These are phyloP conservation scores for Hypsizygus marmoreus DNA, from an alignment of 768 basidiomycete genomes.

Conservation along the genomic window DNA sequence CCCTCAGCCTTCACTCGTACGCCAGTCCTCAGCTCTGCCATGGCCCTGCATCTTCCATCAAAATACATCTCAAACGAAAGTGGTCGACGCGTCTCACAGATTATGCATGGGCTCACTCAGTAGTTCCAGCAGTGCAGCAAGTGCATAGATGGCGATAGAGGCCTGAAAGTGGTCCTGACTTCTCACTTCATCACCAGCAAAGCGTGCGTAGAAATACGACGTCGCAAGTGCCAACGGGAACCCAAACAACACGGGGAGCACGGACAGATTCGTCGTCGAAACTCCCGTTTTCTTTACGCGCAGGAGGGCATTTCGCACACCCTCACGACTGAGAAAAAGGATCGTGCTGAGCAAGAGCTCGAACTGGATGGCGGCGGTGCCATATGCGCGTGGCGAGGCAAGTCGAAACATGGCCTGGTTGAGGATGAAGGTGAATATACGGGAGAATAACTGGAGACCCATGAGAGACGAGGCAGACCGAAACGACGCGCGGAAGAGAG, in stretches of 20 bases:
- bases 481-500: slow-evolving; percentile 34
- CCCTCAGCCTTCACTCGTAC: slow-evolving; percentile 88
- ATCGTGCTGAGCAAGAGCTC: slow-evolving; percentile 89
- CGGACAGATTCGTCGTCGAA: slow-evolving; percentile 47
- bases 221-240: slow-evolving; percentile 61
- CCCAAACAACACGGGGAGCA: slow-evolving; percentile 71
- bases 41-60: slow-evolving; percentile 45
- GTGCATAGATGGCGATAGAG: slow-evolving; percentile 69
- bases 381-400: slow-evolving; percentile 82
- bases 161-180: slow-evolving; percentile 64
- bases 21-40: slow-evolving; percentile 64
- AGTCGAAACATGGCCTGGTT: slow-evolving; percentile 88
- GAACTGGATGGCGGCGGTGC: slow-evolving; percentile 92
- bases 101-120: slow-evolving; percentile 84
- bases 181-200: slow-evolving; percentile 54
- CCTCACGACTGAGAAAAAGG: slow-evolving; percentile 92
- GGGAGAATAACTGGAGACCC: slow-evolving; percentile 81
- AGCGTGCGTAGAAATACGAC: slow-evolving; percentile 52
- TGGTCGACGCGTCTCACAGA: slow-evolving; percentile 42
- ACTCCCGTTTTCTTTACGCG: slow-evolving; percentile 41
- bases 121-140: slow-evolving; percentile 78
- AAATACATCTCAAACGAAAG: slow-evolving; percentile 6
- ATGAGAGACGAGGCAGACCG: slow-evolving; percentile 69
- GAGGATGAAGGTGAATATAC: slow-evolving; percentile 82
- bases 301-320: slow-evolving; percentile 82